Conservation (phyloP, 148 eudicot species). For the Selenicereus undatus region DNA sequence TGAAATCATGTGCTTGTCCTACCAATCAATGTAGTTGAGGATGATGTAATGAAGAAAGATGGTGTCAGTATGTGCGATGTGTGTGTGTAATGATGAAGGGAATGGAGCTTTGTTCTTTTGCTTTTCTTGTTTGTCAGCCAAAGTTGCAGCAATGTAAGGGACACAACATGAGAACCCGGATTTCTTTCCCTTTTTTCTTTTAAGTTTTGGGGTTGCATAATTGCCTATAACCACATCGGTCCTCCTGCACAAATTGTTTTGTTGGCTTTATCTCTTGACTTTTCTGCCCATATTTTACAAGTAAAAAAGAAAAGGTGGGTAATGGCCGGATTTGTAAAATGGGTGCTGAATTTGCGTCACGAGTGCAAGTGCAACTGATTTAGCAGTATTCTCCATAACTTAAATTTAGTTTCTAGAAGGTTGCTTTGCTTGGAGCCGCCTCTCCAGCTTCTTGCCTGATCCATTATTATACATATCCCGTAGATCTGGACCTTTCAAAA, state of each 20-base stretch:
- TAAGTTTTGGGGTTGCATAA: not conserved
- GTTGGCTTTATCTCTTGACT: conserved; percentile 15
- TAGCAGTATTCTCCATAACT: not conserved
- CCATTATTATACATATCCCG: too few species aligned
- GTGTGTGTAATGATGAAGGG: conserved; percentile 20
- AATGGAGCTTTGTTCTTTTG: conserved; percentile 27
- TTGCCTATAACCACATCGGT: conserved; percentile 28
- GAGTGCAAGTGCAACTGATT: not conserved
- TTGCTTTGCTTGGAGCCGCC: not conserved
- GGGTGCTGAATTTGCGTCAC: not conserved
- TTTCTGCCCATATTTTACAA: not conserved
- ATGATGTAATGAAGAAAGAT: too few species aligned
- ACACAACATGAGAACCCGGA: conserved; percentile 21
- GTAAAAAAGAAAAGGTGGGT: not conserved
- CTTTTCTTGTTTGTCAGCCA: conserved; percentile 31
- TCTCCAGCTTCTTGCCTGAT: too few species aligned
- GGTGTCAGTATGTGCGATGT: not conserved
- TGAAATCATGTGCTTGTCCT: too few species aligned
- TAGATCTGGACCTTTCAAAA: too few species aligned
- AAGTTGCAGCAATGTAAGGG: conserved; percentile 25
- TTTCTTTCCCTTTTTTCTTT: not conserved
- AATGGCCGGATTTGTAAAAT: not conserved
- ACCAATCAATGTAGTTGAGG: too few species aligned
- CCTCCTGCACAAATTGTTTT: conserved; percentile 12
- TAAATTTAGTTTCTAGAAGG: not conserved